Evolutionary conservation across 106 monocot genomes (phyloP).

Genomic region (Allium sativum): DNA sequence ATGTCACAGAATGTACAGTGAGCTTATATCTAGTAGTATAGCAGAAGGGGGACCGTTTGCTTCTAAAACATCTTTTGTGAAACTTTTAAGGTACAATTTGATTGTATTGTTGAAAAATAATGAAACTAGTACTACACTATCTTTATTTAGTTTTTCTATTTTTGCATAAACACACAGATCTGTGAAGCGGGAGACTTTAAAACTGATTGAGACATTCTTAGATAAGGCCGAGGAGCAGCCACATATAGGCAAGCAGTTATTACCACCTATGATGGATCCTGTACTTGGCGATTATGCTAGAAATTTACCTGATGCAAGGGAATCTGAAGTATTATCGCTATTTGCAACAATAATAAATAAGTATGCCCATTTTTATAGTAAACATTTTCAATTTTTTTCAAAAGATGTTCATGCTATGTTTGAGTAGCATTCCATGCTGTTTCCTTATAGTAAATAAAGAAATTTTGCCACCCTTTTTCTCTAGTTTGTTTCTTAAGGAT

Average conservation of each 20-base stretch:
- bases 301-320: conserved; percentile 98
- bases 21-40: conserved; percentile 91
- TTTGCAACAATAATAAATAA: conserved; percentile 95
- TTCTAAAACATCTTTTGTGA: conserved; percentile 89
- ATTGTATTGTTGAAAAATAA: background rate
- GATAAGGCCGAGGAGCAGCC: conserved; percentile 96
- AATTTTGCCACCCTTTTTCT: too few species aligned
- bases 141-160: background rate
- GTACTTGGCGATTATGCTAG: conserved; percentile 95
- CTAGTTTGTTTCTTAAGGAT: too few species aligned
- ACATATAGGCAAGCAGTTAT: conserved; percentile 89
- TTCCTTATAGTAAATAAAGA: too few species aligned
- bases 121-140: background rate
- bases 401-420: too few species aligned
- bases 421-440: too few species aligned
- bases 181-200: conserved; percentile 94
- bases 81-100: conserved; percentile 64
- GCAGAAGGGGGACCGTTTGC: conserved; percentile 94
- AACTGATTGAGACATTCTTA: conserved; percentile 93
- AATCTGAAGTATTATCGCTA: conserved; percentile 95
- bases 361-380: conserved; percentile 10
- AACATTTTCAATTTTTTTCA: background rate
- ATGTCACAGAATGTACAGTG: conserved; percentile 93
- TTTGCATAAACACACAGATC: conserved; percentile 41
- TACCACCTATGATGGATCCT: conserved; percentile 99